phyloP scores from a whole-genome alignment of 129 eudicot genomes.

The Solidago caesia region DNA sequence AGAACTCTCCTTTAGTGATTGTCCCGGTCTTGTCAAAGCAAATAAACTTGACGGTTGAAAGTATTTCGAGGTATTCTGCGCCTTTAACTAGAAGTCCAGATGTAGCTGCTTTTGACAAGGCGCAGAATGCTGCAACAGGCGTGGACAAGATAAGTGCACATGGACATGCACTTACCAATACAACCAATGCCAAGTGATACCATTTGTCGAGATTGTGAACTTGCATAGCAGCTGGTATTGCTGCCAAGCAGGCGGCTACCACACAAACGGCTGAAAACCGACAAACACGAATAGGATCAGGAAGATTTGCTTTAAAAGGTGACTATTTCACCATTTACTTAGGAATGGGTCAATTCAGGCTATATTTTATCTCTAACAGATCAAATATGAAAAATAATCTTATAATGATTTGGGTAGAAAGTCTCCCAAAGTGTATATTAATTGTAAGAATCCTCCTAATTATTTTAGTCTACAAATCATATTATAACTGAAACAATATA shows the following conservation, averaged over 20 bases:
- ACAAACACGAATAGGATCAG: conserved; percentile 1
- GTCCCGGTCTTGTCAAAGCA: conserved; percentile 97
- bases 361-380: background rate
- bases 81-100: conserved; percentile 87
- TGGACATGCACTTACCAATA: conserved; percentile 91
- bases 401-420: background rate
- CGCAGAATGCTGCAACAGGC: conserved; percentile 86
- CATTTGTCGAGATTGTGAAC: conserved; percentile 50
- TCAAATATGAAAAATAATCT: background rate
- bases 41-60: conserved; percentile 54
- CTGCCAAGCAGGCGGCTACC: conserved; percentile 59
- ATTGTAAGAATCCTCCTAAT: background rate
- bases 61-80: conserved; percentile 77
- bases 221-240: conserved; percentile 51
- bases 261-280: conserved; percentile 50
- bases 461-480: too few species aligned
- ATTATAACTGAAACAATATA: background rate
- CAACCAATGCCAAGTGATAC: conserved; percentile 86
- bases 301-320: too few species aligned
- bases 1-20: conserved; percentile 78
- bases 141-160: conserved; percentile 95
- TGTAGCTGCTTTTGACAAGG: conserved; percentile 85
- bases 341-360: background rate
- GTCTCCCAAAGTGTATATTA: background rate
- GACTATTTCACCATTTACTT: too few species aligned